phyloP scores from a whole-genome alignment of 1,284 basidiomycete species.

The Athelia psychrophila region DNA sequence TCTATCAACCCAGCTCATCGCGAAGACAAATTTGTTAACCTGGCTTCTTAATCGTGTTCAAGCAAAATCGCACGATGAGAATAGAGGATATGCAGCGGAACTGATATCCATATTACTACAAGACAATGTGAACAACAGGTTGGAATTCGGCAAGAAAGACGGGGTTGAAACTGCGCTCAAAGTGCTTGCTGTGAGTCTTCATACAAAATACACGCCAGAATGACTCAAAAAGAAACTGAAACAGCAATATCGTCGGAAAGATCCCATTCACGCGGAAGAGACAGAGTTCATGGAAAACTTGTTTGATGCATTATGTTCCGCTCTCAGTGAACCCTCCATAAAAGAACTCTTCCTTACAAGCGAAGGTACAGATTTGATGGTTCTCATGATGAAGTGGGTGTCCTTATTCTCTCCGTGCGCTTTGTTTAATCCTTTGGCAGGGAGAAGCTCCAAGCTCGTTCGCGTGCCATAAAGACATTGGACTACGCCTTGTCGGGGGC shows the following conservation, averaged over 20 bases:
- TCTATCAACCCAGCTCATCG: constrained; percentile 66
- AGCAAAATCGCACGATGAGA: constrained; percentile 75
- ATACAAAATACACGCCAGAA: no score
- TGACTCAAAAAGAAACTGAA: constrained; percentile 3
- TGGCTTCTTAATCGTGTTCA: constrained; percentile 86
- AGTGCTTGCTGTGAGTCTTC: constrained; percentile 69
- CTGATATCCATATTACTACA: constrained; percentile 89
- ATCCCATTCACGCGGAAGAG: constrained; percentile 87
- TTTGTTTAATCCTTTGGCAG: constrained; percentile 36
- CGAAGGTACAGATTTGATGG: constrained; percentile 96
- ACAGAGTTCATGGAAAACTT: constrained; percentile 97
- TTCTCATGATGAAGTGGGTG: constrained; percentile 89
- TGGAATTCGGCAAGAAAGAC: constrained; percentile 62
- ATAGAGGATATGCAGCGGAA: constrained; percentile 86
- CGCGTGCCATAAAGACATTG: constrained; percentile 85
- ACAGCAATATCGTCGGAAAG: constrained; percentile 82
- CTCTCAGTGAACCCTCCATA: constrained; percentile 69
- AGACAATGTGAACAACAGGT: constrained; percentile 61
- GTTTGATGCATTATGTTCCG: constrained; percentile 88
- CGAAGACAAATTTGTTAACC: constrained; percentile 70
- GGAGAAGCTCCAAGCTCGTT: constrained; percentile 79
- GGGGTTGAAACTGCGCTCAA: constrained; percentile 82
- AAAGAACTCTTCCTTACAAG: constrained; percentile 84
- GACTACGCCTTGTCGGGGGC: constrained; percentile 88
- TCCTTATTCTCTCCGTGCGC: constrained; percentile 3